These are phyloP conservation scores for Yarrowia phangngaensis DNA, from an alignment of 805 yeast species.

Conservation along the genomic window DNA sequence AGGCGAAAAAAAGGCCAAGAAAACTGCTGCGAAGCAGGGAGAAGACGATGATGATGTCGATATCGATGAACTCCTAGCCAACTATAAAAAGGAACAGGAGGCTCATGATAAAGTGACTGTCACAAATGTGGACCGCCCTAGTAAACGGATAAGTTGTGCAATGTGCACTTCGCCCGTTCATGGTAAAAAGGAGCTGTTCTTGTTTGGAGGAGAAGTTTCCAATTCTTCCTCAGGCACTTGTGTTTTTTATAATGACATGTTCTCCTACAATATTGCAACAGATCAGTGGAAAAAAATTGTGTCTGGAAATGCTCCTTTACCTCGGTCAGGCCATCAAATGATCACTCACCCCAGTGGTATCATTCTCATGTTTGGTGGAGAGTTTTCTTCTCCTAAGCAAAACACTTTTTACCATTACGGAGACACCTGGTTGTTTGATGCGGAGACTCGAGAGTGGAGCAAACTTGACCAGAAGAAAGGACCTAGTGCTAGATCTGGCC, in stretches of 20 bases:
- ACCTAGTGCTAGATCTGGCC: constrained; percentile 89
- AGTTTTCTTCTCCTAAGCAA: constrained; percentile 93
- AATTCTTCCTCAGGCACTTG: constrained; percentile 41
- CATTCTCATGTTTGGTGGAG: constrained; percentile 88
- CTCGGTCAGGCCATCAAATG: constrained; percentile 91
- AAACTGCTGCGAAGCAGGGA: constrained; percentile 66
- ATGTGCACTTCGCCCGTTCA: constrained; percentile 71
- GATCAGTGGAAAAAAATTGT: constrained; percentile 74
- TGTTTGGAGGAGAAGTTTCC: constrained; percentile 87
- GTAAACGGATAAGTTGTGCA: constrained; percentile 67
- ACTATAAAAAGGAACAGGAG: constrained; percentile 75
- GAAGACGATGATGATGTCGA: constrained; percentile 83
- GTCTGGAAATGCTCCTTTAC: constrained; percentile 85
- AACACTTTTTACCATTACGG: constrained; percentile 93
- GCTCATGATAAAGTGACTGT: constrained; percentile 68
- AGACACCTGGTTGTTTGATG: constrained; percentile 91
- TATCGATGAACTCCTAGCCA: constrained; percentile 75
- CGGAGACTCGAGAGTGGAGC: constrained; percentile 82
- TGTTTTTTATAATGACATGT: constrained; percentile 76
- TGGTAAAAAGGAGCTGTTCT: constrained; percentile 68
- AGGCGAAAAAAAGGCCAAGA: constrained; percentile 69
- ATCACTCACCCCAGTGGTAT: constrained; percentile 89
- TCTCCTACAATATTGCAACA: constrained; percentile 66
- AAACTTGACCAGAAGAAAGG: constrained; percentile 66
- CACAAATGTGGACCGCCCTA: constrained; percentile 56